Evolutionary conservation across 345 rosid species (phyloP).

Genomic region (Clausena lansium): DNA sequence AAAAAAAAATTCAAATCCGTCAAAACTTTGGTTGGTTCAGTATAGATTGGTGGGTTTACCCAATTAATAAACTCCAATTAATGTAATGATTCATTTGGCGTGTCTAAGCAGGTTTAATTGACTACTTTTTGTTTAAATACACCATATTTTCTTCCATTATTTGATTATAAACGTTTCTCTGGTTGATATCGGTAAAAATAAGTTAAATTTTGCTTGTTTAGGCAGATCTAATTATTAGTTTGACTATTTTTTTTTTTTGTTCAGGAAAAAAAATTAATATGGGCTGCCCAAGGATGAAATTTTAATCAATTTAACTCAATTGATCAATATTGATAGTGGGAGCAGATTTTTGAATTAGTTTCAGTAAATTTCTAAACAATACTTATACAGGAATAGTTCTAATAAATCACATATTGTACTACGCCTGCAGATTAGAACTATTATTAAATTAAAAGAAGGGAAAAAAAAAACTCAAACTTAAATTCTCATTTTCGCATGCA

Average conservation of each 20-base stretch:
- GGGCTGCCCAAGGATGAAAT: neutral
- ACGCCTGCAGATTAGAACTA: too few relatives aligned
- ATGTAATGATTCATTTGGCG: neutral
- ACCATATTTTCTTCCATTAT: neutral
- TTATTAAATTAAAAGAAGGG: too few relatives aligned
- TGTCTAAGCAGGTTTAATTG: neutral
- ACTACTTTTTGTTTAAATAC: neutral
- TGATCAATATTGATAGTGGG: too few relatives aligned
- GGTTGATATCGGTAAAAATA: neutral
- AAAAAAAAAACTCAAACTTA: too few relatives aligned
- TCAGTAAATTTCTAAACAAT: too few relatives aligned
- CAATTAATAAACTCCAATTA: neutral
- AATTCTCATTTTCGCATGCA: too few relatives aligned
- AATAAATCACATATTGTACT: too few relatives aligned
- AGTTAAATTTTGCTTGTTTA: neutral
- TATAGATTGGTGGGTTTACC: neutral
- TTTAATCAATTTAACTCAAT: too few relatives aligned
- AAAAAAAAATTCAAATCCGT: constrained; percentile 1
- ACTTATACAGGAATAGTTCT: too few relatives aligned
- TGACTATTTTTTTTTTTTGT: neutral
- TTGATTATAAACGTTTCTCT: neutral
- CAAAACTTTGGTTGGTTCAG: neutral
- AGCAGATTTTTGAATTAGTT: too few relatives aligned
- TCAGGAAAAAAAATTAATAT: too few relatives aligned
- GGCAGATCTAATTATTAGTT: neutral